Evolutionary conservation across 2,329 filamentous ascomycete species (phyloP).

Genomic region (Trichoderma sp.): DNA sequence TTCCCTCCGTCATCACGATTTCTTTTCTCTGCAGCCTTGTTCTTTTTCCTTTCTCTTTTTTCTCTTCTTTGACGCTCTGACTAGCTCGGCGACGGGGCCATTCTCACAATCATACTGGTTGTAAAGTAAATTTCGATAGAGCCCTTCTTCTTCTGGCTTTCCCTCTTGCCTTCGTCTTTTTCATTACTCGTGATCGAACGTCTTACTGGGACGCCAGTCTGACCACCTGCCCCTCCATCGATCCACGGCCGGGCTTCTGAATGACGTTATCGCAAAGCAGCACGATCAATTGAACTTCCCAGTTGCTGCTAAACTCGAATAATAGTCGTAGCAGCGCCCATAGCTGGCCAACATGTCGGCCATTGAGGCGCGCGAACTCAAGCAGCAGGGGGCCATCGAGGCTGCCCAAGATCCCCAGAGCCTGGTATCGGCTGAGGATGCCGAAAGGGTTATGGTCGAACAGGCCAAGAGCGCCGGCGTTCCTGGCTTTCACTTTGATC

Average conservation of each 20-base stretch:
- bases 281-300: conserved; percentile 26
- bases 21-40: conserved; percentile 8
- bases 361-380: conserved; percentile 63
- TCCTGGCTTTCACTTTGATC: conserved; percentile 83
- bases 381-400: conserved; percentile 78
- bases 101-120: conserved; percentile 7
- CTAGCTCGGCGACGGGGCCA: not conserved
- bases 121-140: conserved; percentile 13
- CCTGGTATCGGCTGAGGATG: conserved; percentile 68
- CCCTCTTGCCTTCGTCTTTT: not conserved
- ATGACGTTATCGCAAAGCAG: conserved; percentile 27
- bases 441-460: conserved; percentile 73
- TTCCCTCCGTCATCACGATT: conserved; percentile 7
- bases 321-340: conserved; percentile 21
- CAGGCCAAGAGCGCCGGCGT: conserved; percentile 80
- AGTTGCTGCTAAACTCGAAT: conserved; percentile 15
- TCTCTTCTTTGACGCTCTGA: conserved; percentile 1
- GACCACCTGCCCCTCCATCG: conserved; percentile 26
- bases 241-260: conserved; percentile 15
- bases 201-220: conserved; percentile 6
- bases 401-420: conserved; percentile 73
- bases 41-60: not conserved
- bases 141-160: not conserved
- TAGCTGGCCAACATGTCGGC: conserved; percentile 41
- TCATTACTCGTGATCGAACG: not conserved